These are phyloP conservation scores for Kurtzmaniella quercitrusa DNA, from an alignment of 1,139 yeast genomes.

Conservation along the genomic window DNA sequence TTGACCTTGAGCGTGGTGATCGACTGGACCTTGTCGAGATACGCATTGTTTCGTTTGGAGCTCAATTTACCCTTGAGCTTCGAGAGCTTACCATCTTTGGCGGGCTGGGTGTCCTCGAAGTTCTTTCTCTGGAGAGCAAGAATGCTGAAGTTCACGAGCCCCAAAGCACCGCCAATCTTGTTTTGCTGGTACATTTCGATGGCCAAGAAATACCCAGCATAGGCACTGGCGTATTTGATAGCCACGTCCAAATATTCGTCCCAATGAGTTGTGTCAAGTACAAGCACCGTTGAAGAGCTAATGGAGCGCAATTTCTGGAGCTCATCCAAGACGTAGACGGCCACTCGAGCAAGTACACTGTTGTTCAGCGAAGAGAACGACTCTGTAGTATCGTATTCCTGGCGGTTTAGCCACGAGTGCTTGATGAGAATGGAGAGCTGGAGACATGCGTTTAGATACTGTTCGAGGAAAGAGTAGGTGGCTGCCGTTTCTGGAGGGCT, in stretches of 20 bases:
- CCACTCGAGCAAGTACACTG: slow-evolving; percentile 39
- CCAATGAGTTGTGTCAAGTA: slow-evolving; percentile 26
- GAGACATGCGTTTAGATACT: slow-evolving; percentile 27
- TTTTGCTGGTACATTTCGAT: slow-evolving; percentile 40
- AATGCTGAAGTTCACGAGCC: slow-evolving; percentile 35
- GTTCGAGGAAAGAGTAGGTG: slow-evolving; percentile 22
- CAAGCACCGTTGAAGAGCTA: slow-evolving; percentile 1
- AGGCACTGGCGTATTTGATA: slow-evolving; percentile 35
- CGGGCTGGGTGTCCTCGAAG: slow-evolving; percentile 9
- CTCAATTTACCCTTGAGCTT: slow-evolving; percentile 20
- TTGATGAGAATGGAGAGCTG: slow-evolving; percentile 41
- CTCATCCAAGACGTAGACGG: slow-evolving; percentile 36
- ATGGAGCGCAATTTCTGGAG: slow-evolving; percentile 16
- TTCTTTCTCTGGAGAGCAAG: slow-evolving; percentile 37
- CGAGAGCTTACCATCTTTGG: slow-evolving; percentile 2
- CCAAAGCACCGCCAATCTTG: slow-evolving; percentile 40
- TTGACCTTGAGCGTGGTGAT: slow-evolving; percentile 34
- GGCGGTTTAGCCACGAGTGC: slow-evolving; percentile 37
- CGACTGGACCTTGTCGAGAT: slow-evolving; percentile 30
- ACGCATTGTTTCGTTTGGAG: slow-evolving; percentile 26
- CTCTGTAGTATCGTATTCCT: slow-evolving; percentile 23
- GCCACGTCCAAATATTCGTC: slow-evolving; percentile 27
- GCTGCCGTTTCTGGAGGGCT: slow-evolving; percentile 11
- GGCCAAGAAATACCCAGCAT: slow-evolving; percentile 40
- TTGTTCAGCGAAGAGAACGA: slow-evolving; percentile 30